phyloP scores from a whole-genome alignment of 2,329 filamentous ascomycete species.

The Xenoacremonium recifei region DNA sequence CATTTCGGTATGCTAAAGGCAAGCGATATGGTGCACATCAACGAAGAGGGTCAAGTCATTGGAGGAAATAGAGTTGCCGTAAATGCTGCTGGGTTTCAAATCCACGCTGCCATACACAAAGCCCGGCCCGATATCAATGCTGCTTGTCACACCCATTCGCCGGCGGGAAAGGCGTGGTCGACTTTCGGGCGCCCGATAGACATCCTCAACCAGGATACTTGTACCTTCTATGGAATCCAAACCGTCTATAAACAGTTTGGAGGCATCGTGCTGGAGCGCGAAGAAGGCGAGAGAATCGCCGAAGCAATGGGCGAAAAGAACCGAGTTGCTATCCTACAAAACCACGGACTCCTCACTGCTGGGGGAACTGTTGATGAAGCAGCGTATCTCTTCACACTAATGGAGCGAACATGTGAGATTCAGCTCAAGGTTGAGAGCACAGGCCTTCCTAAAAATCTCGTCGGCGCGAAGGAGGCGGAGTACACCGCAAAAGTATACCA shows the following conservation, averaged over 20 bases:
- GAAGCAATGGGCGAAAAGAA: slow-evolving; percentile 50
- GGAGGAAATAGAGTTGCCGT: slow-evolving; percentile 53
- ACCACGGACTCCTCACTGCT: slow-evolving; percentile 63
- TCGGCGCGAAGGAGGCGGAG: slow-evolving; percentile 36
- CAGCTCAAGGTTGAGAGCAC: slow-evolving; percentile 29
- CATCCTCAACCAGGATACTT: slow-evolving; percentile 59
- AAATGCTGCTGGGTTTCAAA: slow-evolving; percentile 60
- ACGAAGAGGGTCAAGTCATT: slow-evolving; percentile 55
- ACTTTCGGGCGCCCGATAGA: slow-evolving; percentile 54
- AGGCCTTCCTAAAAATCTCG: slow-evolving; percentile 23
- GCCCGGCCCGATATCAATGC: slow-evolving; percentile 57
- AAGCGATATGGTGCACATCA: slow-evolving; percentile 59
- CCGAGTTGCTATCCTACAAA: slow-evolving; percentile 56
- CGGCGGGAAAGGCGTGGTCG: slow-evolving; percentile 58
- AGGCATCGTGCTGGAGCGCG: slow-evolving; percentile 57
- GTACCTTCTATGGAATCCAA: slow-evolving; percentile 53
- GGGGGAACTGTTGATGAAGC: slow-evolving; percentile 65
- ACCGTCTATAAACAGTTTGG: slow-evolving; percentile 59
- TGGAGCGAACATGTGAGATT: slow-evolving; percentile 29
- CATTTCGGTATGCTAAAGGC: slow-evolving; percentile 61
- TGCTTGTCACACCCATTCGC: slow-evolving; percentile 58
- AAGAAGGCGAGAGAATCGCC: slow-evolving; percentile 58
- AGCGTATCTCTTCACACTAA: slow-evolving; percentile 55
- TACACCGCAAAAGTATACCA: slow-evolving; percentile 32
- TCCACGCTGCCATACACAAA: slow-evolving; percentile 58